phyloP scores from a whole-genome alignment of 176 grass and related monocot species.

The Rhynchospora breviuscula region DNA sequence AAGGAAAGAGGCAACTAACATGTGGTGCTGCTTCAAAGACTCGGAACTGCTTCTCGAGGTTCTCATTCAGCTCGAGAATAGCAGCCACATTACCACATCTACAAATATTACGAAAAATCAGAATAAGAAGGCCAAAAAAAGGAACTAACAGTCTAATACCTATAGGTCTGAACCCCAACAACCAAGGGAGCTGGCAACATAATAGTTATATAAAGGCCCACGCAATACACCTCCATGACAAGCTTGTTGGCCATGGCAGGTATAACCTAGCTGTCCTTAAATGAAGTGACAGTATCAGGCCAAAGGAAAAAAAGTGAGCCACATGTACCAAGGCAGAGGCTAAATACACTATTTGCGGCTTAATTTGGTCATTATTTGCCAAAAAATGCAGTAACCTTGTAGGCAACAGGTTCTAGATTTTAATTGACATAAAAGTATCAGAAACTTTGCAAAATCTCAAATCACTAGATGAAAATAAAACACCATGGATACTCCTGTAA shows the following conservation, averaged over 20 bases:
- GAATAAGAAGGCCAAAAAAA: background rate
- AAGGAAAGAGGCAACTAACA: conserved; percentile 40
- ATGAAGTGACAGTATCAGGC: background rate
- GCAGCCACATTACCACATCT: conserved; percentile 99
- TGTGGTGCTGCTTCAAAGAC: conserved; percentile 98
- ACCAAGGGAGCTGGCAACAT: background rate
- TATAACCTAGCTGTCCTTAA: background rate
- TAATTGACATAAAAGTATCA: no score
- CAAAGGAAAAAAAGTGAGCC: background rate
- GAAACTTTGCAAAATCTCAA: background rate
- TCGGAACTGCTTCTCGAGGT: conserved; percentile 74
- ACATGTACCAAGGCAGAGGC: background rate
- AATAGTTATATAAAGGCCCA: background rate
- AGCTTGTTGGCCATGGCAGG: background rate
- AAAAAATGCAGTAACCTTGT: background rate
- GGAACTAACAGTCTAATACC: background rate
- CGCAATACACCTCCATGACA: background rate
- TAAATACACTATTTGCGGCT: background rate
- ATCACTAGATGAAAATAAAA: background rate
- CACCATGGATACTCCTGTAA: background rate
- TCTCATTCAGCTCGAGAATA: conserved; percentile 96
- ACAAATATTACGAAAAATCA: conserved; percentile 13
- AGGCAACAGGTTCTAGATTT: background rate
- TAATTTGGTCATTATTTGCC: background rate
- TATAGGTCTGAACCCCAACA: background rate